Evolutionary conservation across 2,329 filamentous ascomycete genomes (phyloP), one percentile per base, ranked within the genome.

Genomic region (Teratosphaeria viscida): DNA sequence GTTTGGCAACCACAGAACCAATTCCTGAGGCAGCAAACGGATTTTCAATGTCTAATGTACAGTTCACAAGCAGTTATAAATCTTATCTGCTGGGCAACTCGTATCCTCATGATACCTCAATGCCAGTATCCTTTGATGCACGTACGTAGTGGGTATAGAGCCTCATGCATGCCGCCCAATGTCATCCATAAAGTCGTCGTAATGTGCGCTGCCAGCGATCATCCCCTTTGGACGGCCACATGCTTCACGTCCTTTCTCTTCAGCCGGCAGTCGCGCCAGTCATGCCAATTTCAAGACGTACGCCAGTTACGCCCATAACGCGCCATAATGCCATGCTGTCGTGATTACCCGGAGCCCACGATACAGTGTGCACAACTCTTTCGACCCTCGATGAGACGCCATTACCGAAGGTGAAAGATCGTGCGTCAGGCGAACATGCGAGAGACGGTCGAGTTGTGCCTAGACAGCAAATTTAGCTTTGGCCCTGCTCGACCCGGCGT

Each of bases 401-500:
- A 19, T 26, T 43, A n/a, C 47, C 47, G 23, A 37, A 19, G 35
- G 32, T 23, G 8, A 29, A 19, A 47, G 26, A 43, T 19, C 19
- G 43, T 49, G 43, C 43, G 43, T 6, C 23, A 49, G 43, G 43
- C 43, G 19, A 19, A 49, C 43, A 49, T 49, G 43, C 43, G 43
- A 49, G 19, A 43, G 27, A 16, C 32, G 11, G 32, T 56, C 29
- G n/a, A 26, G 27, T 23, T 35, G 43, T 49, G 56, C 62, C 65
- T 87, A 96, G 70, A 91, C 91, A 56, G 82, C 81, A 76, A 90
- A 90, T 82, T 96, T 99, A 69, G 94, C 89, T 82, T 95, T 97
- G 60, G 94, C 94, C 69, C 95, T 86, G 61, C 90, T 96, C 78
- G 92, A 96, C 67, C 94, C 94, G 62, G 88, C 86, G 74, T 95